Evolutionary conservation across 1,284 basidiomycete species (phyloP).

Genomic region (Melampsora americana): DNA sequence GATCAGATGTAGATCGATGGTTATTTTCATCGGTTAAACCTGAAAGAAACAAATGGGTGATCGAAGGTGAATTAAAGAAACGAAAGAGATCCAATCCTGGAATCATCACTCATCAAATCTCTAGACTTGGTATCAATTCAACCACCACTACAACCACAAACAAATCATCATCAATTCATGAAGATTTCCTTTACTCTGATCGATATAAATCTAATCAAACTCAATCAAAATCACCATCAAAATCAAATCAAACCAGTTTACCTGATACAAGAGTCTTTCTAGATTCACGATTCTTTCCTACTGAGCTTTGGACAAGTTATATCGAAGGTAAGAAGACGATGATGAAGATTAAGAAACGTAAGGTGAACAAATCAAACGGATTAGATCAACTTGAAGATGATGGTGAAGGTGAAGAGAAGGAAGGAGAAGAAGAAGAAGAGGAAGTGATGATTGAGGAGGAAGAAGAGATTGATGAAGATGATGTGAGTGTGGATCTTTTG

Average conservation of each 20-base stretch:
- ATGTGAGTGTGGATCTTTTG: constrained; percentile 17
- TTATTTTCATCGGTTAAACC: neutral
- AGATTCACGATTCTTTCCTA: constrained; percentile 12
- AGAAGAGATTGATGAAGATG: constrained; percentile 40
- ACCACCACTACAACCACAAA: neutral
- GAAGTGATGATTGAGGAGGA: constrained; percentile 8
- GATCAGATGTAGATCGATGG: constrained; percentile 16
- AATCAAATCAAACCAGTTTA: neutral
- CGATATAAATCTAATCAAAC: constrained; percentile 25
- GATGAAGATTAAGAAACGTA: constrained; percentile 5
- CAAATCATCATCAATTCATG: neutral
- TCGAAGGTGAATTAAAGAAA: constrained; percentile 37
- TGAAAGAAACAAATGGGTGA: constrained; percentile 14
- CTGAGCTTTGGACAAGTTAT: constrained; percentile 31
- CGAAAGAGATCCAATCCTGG: constrained; percentile 3
- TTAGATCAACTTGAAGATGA: constrained; percentile 15
- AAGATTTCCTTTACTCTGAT: constrained; percentile 30
- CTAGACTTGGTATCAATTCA: constrained; percentile 19
- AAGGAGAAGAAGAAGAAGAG: constrained; percentile 30
- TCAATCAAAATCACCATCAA: neutral
- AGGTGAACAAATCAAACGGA: neutral
- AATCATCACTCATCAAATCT: constrained; percentile 19
- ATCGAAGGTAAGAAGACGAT: constrained; percentile 28
- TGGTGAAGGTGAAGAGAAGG: constrained; percentile 19
- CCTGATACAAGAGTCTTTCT: constrained; percentile 15